Evolutionary conservation across 2,329 filamentous ascomycete genomes (phyloP).

Genomic region (Fusarium avenaceum): DNA sequence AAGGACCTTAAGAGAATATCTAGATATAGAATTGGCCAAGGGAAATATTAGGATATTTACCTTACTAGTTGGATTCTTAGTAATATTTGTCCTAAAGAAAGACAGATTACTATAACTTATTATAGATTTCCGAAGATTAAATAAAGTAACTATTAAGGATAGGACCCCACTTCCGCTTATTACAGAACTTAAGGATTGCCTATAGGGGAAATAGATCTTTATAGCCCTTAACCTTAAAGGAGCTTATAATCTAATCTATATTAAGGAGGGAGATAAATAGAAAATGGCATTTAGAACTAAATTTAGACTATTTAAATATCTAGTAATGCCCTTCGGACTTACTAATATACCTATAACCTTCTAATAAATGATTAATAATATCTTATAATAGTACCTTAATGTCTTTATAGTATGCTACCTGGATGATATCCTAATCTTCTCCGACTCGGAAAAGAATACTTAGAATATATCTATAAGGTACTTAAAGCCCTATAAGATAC

Average conservation of each 20-base stretch:
- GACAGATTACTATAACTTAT: slow-evolving; percentile 41
- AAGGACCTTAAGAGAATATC: too few species aligned
- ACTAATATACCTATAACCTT: too few species aligned
- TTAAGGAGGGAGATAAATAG: slow-evolving; percentile 20
- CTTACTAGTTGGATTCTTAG: slow-evolving; percentile 15
- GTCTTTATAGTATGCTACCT: too few species aligned
- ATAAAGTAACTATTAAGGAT: slow-evolving; percentile 47
- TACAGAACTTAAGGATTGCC: slow-evolving; percentile 39
- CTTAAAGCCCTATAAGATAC: slow-evolving; percentile 13
- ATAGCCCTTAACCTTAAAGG: slow-evolving; percentile 34
- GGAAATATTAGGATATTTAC: too few species aligned
- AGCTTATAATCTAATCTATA: slow-evolving; percentile 52
- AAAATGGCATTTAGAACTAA: slow-evolving; percentile 48
- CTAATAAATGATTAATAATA: too few species aligned
- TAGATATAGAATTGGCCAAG: too few species aligned
- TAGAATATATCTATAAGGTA: too few species aligned
- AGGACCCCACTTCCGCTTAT: slow-evolving; percentile 38
- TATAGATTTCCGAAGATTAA: slow-evolving; percentile 49
- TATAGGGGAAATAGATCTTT: slow-evolving; percentile 33
- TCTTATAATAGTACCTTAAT: too few species aligned
- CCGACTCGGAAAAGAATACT: too few species aligned
- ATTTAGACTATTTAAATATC: slow-evolving; percentile 43
- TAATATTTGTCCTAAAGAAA: slow-evolving; percentile 44
- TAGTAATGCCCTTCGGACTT: background rate
- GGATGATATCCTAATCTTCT: too few species aligned